Evolutionary conservation across 2,329 filamentous ascomycete species (phyloP).

Genomic region (Pestalotiopsis sp.): DNA sequence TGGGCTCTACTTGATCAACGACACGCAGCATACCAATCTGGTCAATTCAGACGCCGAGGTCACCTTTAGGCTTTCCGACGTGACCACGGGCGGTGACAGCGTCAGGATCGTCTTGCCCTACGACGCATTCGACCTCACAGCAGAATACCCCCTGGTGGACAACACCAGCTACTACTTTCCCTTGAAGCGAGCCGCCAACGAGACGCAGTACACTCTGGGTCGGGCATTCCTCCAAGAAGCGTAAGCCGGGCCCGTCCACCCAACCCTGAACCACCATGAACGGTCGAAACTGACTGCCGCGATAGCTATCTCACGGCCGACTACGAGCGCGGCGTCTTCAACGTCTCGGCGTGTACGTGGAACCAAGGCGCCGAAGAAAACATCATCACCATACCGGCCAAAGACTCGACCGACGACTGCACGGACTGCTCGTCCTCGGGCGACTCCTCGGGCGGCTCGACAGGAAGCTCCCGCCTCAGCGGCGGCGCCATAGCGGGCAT

Average conservation of each 20-base stretch:
- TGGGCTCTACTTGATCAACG: slow-evolving; percentile 38
- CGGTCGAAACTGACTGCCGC: slow-evolving; percentile 3
- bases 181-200: slow-evolving; percentile 34
- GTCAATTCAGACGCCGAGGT: slow-evolving; percentile 35
- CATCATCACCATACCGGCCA: slow-evolving; percentile 30
- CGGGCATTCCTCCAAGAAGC: slow-evolving; percentile 39
- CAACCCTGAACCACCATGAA: background rate
- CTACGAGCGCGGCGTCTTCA: slow-evolving; percentile 43
- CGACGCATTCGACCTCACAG: slow-evolving; percentile 34
- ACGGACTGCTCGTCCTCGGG: slow-evolving; percentile 5
- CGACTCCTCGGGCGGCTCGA: background rate
- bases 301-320: slow-evolving; percentile 39
- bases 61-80: slow-evolving; percentile 36
- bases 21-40: slow-evolving; percentile 33
- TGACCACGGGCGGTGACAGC: slow-evolving; percentile 31
- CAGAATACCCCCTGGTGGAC: slow-evolving; percentile 30
- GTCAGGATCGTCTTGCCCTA: slow-evolving; percentile 36
- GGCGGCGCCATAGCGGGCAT: slow-evolving; percentile 28
- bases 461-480: slow-evolving; percentile 15
- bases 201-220: slow-evolving; percentile 37
- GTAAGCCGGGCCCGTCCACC: slow-evolving; percentile 21
- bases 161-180: slow-evolving; percentile 36
- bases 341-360: slow-evolving; percentile 40
- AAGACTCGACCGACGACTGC: slow-evolving; percentile 17
- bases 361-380: slow-evolving; percentile 33